Conservation (phyloP, 1,284 basidiomycete species). For the Ceratobasidium papillatum region DNA sequence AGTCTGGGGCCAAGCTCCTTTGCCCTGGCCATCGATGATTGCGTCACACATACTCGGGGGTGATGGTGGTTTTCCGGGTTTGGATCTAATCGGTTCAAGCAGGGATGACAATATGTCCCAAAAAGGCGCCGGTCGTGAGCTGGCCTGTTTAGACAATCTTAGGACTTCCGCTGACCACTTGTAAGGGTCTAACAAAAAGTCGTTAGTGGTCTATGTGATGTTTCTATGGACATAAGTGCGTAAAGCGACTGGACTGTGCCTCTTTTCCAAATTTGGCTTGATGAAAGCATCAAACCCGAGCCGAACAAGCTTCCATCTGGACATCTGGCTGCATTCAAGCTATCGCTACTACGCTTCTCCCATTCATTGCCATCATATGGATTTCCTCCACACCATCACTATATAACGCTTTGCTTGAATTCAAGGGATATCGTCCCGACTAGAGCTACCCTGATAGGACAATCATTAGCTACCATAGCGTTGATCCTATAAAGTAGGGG, state of each 20-base stretch:
- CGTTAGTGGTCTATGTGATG: too few relatives aligned
- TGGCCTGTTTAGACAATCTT: not conserved
- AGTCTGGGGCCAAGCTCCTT: not conserved
- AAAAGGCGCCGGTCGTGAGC: not conserved
- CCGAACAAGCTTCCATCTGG: not conserved
- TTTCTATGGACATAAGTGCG: not conserved
- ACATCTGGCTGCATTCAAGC: not conserved
- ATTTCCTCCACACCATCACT: not conserved
- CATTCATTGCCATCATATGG: not conserved
- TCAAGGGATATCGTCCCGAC: too few relatives aligned
- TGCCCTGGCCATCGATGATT: not conserved
- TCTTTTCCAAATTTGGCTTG: not conserved
- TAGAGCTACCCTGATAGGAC: too few relatives aligned
- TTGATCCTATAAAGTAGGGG: too few relatives aligned
- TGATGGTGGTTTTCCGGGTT: not conserved
- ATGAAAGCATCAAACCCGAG: not conserved
- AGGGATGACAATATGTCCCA: not conserved
- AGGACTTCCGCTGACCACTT: too few relatives aligned
- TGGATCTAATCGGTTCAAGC: not conserved
- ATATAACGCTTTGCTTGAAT: too few relatives aligned
- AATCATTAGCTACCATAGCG: too few relatives aligned
- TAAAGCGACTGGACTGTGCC: not conserved
- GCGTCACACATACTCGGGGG: too few relatives aligned
- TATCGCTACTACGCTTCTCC: not conserved
- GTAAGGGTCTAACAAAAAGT: too few relatives aligned